Base-by-base conservation (phyloP, 495 filamentous ascomycete species). In the Friedmanniomyces simplex region DNA sequence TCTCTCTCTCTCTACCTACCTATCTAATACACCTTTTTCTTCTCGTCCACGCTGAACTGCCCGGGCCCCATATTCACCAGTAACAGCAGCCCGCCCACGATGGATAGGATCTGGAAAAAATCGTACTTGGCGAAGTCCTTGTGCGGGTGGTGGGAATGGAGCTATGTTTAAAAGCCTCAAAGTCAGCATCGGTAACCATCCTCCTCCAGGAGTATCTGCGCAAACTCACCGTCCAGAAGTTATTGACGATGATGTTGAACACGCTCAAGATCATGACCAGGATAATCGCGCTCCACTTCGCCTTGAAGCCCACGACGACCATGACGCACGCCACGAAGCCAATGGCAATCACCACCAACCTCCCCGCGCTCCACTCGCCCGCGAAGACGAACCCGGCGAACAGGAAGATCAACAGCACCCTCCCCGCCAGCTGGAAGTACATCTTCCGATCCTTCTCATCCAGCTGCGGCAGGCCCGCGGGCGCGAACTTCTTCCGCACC, bases 61-160 rank as follows among this genome's bases (percentile, higher is more conserved):
- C 93, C 93, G 13, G 93, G 94, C 54, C 93, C 93, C 83, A 91
- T 96, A 81, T 98, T 98, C 72, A 96, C 89, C 54, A 98, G 79
- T 56, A 98, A 83, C 48, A 98, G 77, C 47, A 98, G 84, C 66
- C 93, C 93, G 55, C 93, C 93, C 83, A 98, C 93, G 72, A 98
- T 98, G 42, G 93, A 98, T 52, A 98, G 77, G 68, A 97, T 95
- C 77, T 98, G 93, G 84, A 98, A 98, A 77, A 98, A 98, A 71
- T 97, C 93, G 79, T 98, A 98, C 75, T 98, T 98, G 78, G 94
- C 94, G 66, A 98, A 98, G 69, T 98, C 93, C 79, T 96, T 95
- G 76, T 98, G 90, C 48, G 94, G 93, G 77, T 98, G 93, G 76
- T 95, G 89, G 55, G 89, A 86, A 73, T 97, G 93, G 60, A 98